Percentiles rank a stretch among this genome's conserved stretches.
These are phyloP conservation scores for Amphibolis antarctica DNA, from an alignment of 106 monocot species.

Conservation along the genomic window DNA sequence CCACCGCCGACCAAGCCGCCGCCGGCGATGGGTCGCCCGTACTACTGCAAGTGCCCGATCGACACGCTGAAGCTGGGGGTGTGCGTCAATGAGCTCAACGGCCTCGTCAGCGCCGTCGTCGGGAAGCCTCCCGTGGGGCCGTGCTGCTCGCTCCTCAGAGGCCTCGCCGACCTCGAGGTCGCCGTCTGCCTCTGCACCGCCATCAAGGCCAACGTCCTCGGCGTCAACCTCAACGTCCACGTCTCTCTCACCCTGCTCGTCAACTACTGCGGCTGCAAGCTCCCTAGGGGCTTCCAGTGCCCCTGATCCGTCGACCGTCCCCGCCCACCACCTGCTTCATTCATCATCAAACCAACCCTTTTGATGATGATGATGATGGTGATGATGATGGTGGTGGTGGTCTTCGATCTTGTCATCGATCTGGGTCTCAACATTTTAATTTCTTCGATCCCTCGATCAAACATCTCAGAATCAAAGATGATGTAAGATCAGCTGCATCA, in stretches of 20 bases:
- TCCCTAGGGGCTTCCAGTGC: conserved; percentile 6
- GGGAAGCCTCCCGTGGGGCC: conserved; percentile 3
- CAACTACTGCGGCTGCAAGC: conserved; percentile 5
- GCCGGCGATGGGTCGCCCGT: no score
- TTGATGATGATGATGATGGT: no score
- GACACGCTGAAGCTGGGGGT: conserved; percentile 13
- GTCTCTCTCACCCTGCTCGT: conserved; percentile 7
- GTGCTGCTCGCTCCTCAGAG: conserved; percentile 10
- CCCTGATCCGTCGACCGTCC: no score
- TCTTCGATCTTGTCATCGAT: no score
- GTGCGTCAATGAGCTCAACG: conserved; percentile 8
- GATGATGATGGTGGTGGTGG: no score
- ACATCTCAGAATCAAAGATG: no score
- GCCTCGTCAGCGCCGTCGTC: background rate
- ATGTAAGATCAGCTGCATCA: no score
- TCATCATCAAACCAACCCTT: no score
- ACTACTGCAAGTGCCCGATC: conserved; percentile 16
- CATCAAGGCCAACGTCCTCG: conserved; percentile 24
- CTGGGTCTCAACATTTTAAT: no score
- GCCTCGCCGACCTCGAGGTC: conserved; percentile 28
- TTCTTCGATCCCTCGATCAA: no score
- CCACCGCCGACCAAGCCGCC: background rate
- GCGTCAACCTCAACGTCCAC: conserved; percentile 12
- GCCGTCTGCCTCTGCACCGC: conserved; percentile 35
- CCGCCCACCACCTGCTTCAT: no score